Evolutionary conservation across 495 filamentous ascomycete species (phyloP), one percentile per base, ranked within the genome.

Genomic region (Darksidea phi): DNA sequence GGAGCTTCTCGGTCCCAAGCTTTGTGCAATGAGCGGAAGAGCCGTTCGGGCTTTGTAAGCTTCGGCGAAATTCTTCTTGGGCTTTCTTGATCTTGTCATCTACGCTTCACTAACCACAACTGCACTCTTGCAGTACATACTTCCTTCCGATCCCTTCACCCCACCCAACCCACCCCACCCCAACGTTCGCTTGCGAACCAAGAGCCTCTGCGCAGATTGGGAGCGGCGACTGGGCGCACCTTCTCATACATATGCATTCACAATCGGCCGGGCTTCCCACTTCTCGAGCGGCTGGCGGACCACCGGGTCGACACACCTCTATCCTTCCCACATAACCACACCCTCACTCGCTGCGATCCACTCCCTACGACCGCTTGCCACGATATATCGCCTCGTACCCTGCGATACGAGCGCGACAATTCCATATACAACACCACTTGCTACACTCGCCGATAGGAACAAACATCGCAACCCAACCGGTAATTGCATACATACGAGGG

Each of bases 181-280:
- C 13, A 32, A 64, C 26, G 43, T 50, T 55, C 36, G 38, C 49
- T 34, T 20, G 18, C 41, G 41, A 15, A 43, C 13, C 10, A 32
- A 43, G 5, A 43, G 41, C 41, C 41, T n/a, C 18, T 20, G 41
- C 15, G 56, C 48, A 46, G 18, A 18, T 64, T 50, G 41, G 77
- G 77, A 78, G 75, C 75, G 78, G 78, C 78, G 77, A 79, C 77
- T 82, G 78, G 78, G 79, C 79, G 76, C 75, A 70, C 76, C 70
- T 66, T 41, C 60, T 41, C 71, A 70, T 78, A 73, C 72, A 79
- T n/a, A n/a, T 80, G 78, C 74, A 72, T 67, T 76, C 28, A 32
- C 4, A 32, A 4, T 32, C 64, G 73, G 47, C 18, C 49, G 42
- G 45, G 24, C 32, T 43, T 48, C 38, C 34, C 17, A 41, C 37